Conservation (phyloP, 345 rosid species). For the Citrus maxima region DNA sequence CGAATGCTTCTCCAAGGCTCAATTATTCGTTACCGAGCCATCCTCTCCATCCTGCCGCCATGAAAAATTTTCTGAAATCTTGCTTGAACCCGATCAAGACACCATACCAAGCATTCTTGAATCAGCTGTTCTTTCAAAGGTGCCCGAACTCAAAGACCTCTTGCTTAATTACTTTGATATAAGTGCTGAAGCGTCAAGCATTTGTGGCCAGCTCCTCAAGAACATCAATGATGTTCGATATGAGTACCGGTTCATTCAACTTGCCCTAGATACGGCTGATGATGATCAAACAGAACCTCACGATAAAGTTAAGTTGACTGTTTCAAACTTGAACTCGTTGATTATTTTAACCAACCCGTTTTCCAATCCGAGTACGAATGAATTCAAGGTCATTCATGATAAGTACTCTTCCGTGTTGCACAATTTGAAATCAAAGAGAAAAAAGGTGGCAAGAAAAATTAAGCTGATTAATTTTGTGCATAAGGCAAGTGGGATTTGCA, state of each 20-base stretch:
- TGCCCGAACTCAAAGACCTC: conserved; percentile 31
- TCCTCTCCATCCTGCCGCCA: conserved; percentile 19
- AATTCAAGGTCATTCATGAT: conserved; percentile 31
- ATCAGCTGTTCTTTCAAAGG: conserved; percentile 20
- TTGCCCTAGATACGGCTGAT: conserved; percentile 15
- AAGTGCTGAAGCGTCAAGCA: conserved; percentile 42
- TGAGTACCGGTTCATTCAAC: conserved; percentile 17
- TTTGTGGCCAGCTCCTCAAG: conserved; percentile 32
- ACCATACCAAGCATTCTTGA: conserved; percentile 33
- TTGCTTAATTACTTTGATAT: conserved; percentile 36
- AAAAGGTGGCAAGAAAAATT: conserved; percentile 27
- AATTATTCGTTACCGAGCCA: conserved; percentile 19
- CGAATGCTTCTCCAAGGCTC: conserved; percentile 40
- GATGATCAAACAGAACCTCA: conserved; percentile 8
- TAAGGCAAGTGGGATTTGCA: conserved; percentile 30
- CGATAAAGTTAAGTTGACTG: neutral
- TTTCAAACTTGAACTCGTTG: conserved; percentile 23
- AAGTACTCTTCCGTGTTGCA: conserved; percentile 18
- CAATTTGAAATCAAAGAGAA: conserved; percentile 29
- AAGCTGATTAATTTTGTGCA: conserved; percentile 23
- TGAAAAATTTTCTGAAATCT: conserved; percentile 23
- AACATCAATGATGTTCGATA: conserved; percentile 25
- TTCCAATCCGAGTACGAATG: conserved; percentile 22
- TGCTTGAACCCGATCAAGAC: conserved; percentile 43
- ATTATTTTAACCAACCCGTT: conserved; percentile 24